These are phyloP conservation scores for Coccomyxa subellipsoidea DNA, from an alignment of 163 green algal genomes.

Conservation along the genomic window DNA sequence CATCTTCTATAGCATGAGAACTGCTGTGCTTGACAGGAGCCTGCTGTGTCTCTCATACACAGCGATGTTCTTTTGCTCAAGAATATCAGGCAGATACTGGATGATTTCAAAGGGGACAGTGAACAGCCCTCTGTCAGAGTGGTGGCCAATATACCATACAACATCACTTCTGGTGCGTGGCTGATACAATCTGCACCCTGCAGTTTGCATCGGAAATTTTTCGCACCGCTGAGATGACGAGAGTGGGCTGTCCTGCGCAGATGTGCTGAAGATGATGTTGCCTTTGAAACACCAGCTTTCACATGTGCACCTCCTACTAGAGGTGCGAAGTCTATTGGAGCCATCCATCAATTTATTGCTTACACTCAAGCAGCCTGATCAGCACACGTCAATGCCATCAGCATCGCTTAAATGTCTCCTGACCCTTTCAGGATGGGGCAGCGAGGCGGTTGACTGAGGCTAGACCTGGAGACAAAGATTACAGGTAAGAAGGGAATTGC, in stretches of 20 bases:
- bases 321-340: conserved; percentile 30
- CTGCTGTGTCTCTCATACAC: background rate
- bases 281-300: conserved; percentile 66
- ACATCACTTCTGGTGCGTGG: conserved; percentile 75
- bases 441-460: conserved; percentile 31
- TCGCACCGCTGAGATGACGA: background rate
- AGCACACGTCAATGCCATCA: background rate
- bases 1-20: background rate
- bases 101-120: background rate
- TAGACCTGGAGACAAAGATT: conserved; percentile 43
- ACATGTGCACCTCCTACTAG: conserved; percentile 78
- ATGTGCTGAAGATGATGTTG: conserved; percentile 76
- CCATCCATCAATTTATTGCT: no score
- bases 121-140: conserved; percentile 48
- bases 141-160: conserved; percentile 91
- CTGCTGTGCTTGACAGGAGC: background rate
- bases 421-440: conserved; percentile 11
- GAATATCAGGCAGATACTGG: background rate
- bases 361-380: no score
- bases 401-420: background rate
- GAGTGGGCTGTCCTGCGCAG: conserved; percentile 11
- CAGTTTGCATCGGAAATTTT: background rate
- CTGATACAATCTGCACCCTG: background rate
- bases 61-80: background rate
- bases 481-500: conserved; percentile 30